Evolutionary conservation across 2,329 filamentous ascomycete species (phyloP), one percentile per base, ranked within the genome.

Genomic region (Pseudocercospora vitis): DNA sequence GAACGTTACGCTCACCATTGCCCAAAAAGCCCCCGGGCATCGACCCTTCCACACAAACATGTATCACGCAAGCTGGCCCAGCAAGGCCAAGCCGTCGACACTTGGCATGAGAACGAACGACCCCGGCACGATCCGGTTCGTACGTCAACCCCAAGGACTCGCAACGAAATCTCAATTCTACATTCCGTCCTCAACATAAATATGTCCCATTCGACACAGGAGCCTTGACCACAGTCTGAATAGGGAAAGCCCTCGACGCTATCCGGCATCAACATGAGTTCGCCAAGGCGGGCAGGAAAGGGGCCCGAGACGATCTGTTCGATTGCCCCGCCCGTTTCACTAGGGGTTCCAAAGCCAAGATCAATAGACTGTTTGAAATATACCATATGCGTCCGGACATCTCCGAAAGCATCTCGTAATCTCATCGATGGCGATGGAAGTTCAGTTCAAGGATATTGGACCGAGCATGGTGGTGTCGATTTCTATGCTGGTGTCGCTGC

Each of bases 331-430:
- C 75, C 29, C 71, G 74, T 52, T 77, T 77, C 56, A 69, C 73
- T 52, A 76, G 74, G 60, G 68, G 72, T 40, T 73, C 77, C 47
- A 75, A 78, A 54, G 72, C 72, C 49, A 74, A 77, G 57, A 69
- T 81, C n/a, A 24, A 63, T 76, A 32, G 73, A 76, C 52, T 65
- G 68, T 3, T 73, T 87, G 2, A 81, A 71, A 52, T 73, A 70
- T 52, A 67, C 69, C 0, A 74, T 71, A 3, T 71, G 71, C 3
- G 73, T 73, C 49, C 65, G 73, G 45, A 65, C 68, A n/a, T 67
- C 66, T n/a, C 69, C 68, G 32, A 57, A 55, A 6, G 71, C 70
- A 8, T 62, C 58, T 21, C 24, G 21, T n/a, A 42, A 42, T 7
- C 18, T 42, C 18, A 24, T 42, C 7, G 24, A 42, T 7, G 37